phyloP scores from a whole-genome alignment of 1,284 basidiomycete genomes.

The Rhodotorula sp. region DNA sequence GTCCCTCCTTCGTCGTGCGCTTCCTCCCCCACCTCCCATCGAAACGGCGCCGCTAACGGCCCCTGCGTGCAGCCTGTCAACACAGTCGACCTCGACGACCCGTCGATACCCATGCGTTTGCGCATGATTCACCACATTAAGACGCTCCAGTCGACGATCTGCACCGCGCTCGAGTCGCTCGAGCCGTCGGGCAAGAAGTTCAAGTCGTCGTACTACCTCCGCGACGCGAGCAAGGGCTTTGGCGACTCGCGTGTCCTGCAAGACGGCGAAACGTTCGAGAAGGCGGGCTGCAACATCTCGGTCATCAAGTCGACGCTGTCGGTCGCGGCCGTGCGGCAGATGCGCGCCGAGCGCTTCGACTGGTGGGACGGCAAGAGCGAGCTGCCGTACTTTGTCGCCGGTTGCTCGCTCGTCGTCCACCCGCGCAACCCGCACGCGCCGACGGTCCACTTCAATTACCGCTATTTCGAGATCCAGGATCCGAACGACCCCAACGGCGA shows the following conservation, averaged over 20 bases:
- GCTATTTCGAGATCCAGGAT: slow-evolving; percentile 78
- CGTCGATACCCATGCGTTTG: slow-evolving; percentile 65
- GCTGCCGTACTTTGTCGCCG: slow-evolving; percentile 91
- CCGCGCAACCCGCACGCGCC: slow-evolving; percentile 74
- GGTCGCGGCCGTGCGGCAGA: slow-evolving; percentile 85
- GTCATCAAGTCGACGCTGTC: slow-evolving; percentile 87
- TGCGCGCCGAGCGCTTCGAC: slow-evolving; percentile 86
- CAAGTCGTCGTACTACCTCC: slow-evolving; percentile 64
- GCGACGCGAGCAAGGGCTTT: slow-evolving; percentile 74
- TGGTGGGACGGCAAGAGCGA: slow-evolving; percentile 58
- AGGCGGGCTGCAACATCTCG: slow-evolving; percentile 94
- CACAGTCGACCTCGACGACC: slow-evolving; percentile 43
- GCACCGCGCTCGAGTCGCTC: slow-evolving; percentile 73
- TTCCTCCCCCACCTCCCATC: neutral
- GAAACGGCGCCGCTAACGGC: neutral
- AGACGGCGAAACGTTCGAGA: slow-evolving; percentile 76
- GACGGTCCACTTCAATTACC: slow-evolving; percentile 87
- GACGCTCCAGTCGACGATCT: slow-evolving; percentile 78
- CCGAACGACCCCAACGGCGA: slow-evolving; percentile 38
- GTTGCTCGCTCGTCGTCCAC: slow-evolving; percentile 89
- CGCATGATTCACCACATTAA: slow-evolving; percentile 79
- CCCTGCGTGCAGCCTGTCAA: neutral
- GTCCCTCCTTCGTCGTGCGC: slow-evolving; percentile 31
- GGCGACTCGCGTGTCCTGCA: slow-evolving; percentile 83
- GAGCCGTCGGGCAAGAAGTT: slow-evolving; percentile 59